Evolutionary conservation across 129 eudicot species (phyloP), one percentile per base, ranked within the genome.

Genomic region (Glebionis coronaria): DNA sequence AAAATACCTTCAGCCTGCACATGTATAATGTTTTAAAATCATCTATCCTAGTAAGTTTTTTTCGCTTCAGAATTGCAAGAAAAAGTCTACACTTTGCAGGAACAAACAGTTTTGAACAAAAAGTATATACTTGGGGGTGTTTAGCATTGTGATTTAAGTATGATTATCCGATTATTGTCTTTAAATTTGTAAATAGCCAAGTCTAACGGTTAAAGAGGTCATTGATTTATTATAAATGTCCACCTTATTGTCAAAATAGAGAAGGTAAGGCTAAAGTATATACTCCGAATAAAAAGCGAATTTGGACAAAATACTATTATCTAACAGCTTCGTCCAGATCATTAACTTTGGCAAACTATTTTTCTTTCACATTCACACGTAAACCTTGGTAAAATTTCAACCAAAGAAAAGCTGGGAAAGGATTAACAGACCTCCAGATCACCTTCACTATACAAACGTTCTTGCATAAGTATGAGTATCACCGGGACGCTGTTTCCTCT

Each of bases 1-100:
- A 91, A 91, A 50, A 91, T 91, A 12, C 96, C 97, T 83, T 91
- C 97, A 64, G 90, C 97, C 97, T 91, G 81, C 79, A 61, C 0
- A 8, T 54, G 20, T 54, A 54, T 3, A 15, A 53, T 16, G 13
- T 54, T 7, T 9, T 16, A 54, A 54, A 54, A 54, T 10, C 25
- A 54, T 20, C 12, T 9, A 1, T 19, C 19, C 27, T 20, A 19
- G 11, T 54, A 12, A 13, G 14, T 12, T 19, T 54, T n/a, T n/a
- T 54, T 54, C 12, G 31, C 9, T 9, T 12, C 50, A 44, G 13
- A 44, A 8, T 11, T 8, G 50, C 50, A 44, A 44, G n/a, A n/a
- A n/a, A n/a, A n/a, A n/a, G 10, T 20, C 59, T 54, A 54, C 29
- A 54, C 21, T 0, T 54, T 12, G 38, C 40, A 57, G n/a, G 42